Evolutionary conservation across 2,329 filamentous ascomycete genomes (phyloP).

Genomic region (Nemania bipapillata): DNA sequence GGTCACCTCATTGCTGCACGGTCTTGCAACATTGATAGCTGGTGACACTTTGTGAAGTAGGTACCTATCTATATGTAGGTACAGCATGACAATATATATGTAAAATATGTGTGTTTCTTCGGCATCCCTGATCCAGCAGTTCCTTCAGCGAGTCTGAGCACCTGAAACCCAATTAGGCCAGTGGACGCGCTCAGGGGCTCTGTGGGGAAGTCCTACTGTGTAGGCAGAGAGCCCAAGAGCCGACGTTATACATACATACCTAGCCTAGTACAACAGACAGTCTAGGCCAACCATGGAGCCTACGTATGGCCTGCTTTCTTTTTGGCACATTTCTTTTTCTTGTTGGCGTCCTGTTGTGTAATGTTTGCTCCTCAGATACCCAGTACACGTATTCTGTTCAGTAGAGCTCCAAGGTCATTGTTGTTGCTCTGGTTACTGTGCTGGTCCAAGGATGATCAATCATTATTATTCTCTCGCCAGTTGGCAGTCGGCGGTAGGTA

Average conservation of each 20-base stretch:
- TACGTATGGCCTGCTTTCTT: background rate
- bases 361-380: background rate
- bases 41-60: background rate
- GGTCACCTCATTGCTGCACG: background rate
- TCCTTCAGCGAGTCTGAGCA: slow-evolving; percentile 18
- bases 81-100: background rate
- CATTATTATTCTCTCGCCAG: background rate
- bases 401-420: no score
- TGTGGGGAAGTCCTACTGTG: slow-evolving; percentile 34
- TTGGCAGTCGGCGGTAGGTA: background rate
- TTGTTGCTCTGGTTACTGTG: background rate
- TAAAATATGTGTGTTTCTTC: background rate
- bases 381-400: background rate
- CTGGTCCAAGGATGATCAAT: background rate
- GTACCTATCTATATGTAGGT: background rate
- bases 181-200: slow-evolving; percentile 25
- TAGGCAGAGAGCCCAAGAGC: background rate
- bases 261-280: background rate
- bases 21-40: background rate
- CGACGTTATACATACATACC: background rate
- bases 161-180: slow-evolving; percentile 24
- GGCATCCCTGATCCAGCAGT: slow-evolving; percentile 17
- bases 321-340: no score
- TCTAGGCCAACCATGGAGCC: slow-evolving; percentile 2
- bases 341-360: slow-evolving; percentile 1